These are phyloP conservation scores for Ogataea hybrid DNA, from an alignment of 1,139 yeast species.

Conservation along the genomic window DNA sequence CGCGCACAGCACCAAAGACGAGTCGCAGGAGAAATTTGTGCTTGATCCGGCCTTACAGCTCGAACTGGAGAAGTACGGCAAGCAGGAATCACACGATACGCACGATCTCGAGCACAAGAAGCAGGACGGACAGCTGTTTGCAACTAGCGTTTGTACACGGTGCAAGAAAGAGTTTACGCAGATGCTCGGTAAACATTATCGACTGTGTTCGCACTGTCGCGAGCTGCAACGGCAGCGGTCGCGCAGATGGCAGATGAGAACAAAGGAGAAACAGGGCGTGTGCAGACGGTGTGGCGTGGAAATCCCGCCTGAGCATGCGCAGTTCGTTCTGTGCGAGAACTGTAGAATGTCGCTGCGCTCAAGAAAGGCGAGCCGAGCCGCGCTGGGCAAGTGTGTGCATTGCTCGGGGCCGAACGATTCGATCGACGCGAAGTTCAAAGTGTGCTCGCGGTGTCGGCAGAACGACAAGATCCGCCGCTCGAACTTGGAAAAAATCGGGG, in stretches of 20 bases:
- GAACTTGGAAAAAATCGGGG: conserved; percentile 54
- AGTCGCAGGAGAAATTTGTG: conserved; percentile 19
- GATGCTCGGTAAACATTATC: conserved; percentile 44
- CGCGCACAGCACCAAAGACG: conserved; percentile 1
- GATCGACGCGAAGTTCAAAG: conserved; percentile 46
- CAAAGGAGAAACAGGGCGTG: conserved; percentile 58
- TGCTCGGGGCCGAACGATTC: conserved; percentile 60
- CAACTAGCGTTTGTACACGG: conserved; percentile 42
- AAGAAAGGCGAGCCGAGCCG: conserved; percentile 56
- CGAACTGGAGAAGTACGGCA: conserved; percentile 18
- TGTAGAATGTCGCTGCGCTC: conserved; percentile 56
- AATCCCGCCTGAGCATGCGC: conserved; percentile 44
- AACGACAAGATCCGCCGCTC: conserved; percentile 58
- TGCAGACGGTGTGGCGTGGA: conserved; percentile 62
- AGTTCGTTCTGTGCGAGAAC: conserved; percentile 55
- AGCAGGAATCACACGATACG: conserved; percentile 3
- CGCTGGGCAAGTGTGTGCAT: conserved; percentile 65
- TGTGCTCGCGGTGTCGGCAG: conserved; percentile 60
- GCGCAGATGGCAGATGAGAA: conserved; percentile 61
- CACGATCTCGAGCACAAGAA: neutral
- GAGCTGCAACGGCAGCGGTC: conserved; percentile 61
- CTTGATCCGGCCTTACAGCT: conserved; percentile 24
- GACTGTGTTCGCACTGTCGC: conserved; percentile 63
- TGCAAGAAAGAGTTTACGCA: conserved; percentile 60
- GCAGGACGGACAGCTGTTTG: neutral